Evolutionary conservation across 2,329 filamentous ascomycete genomes (phyloP), one percentile per base, ranked within the genome.

Genomic region (Knoxdaviesia capensis): DNA sequence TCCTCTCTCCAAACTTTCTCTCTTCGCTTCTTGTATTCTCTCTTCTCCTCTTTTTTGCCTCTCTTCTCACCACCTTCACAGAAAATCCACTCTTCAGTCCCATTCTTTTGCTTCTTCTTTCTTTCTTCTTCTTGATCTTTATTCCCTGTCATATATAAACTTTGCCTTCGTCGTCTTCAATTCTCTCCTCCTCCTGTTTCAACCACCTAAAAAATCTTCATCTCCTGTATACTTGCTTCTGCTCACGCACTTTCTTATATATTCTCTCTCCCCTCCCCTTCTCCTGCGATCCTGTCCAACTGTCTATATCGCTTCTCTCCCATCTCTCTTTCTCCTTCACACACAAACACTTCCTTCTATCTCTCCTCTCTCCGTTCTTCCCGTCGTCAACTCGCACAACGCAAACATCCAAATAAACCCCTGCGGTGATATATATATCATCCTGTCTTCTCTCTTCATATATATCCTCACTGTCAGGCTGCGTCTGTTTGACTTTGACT

Each of bases 11-110:
- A 34, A 9, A 34, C 20, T 30, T n/a, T 39, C 31, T 36, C 30
- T 37, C 39, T 34, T 11, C 28, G 28, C 11, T 36, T 39, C 41
- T 39, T 10, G 11, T 35, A 36, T 36, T 10, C 9, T 40, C 10
- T 30, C 28, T 36, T 30, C 9, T 40, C 32, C 34, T 29, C 34
- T 40, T 31, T 31, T 29, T 40, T 30, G 28, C 36, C 29, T 20
- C 32, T 28, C 37, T 40, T 29, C 28, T 35, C 10, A 31, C 34
- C 35, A 28, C 32, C 40, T 33, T 37, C 28, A 38, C 42, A 43
- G 42, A 38, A 38, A 40, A 31, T 35, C n/a, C 29, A 37, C 30
- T 43, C 41, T 36, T 36, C 32, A 11, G n/a, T 33, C 10, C 38
- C 11, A n/a, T 40, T 9, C 29, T 29, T 30, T 31, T 32, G 30